phyloP scores from a whole-genome alignment of 305 asterid genomes.

The Plantago rigida region DNA sequence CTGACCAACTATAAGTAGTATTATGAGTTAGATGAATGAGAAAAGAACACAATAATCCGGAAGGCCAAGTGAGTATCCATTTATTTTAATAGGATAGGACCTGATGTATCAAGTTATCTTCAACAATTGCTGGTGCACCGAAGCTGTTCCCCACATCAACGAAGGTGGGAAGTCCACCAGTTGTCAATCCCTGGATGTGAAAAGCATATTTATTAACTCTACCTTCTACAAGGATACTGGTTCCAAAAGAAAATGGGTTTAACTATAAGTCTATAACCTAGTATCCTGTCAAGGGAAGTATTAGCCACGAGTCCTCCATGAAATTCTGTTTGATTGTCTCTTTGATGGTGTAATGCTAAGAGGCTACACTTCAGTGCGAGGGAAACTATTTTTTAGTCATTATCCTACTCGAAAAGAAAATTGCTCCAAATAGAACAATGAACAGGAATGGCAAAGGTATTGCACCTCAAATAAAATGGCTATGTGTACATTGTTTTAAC shows the following conservation, averaged over 20 bases:
- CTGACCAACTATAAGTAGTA: slow-evolving; percentile 51
- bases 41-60: background rate
- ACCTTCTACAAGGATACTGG: too few relatives aligned
- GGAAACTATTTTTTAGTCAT: slow-evolving; percentile 4
- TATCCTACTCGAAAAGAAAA: slow-evolving; percentile 8
- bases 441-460: background rate
- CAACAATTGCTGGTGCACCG: slow-evolving; percentile 94
- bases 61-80: background rate
- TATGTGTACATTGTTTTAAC: too few relatives aligned
- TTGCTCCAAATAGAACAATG: too few relatives aligned
- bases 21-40: slow-evolving; percentile 17
- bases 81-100: slow-evolving; percentile 26
- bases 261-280: too few relatives aligned
- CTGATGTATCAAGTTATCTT: slow-evolving; percentile 88
- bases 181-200: slow-evolving; percentile 66
- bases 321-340: too few relatives aligned
- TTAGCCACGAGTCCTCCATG: too few relatives aligned
- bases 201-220: slow-evolving; percentile 7
- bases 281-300: too few relatives aligned
- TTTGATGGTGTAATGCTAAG: too few relatives aligned
- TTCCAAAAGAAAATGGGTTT: too few relatives aligned
- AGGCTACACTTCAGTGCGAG: background rate
- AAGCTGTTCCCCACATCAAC: slow-evolving; percentile 91
- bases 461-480: too few relatives aligned
- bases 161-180: slow-evolving; percentile 98